Evolutionary conservation across 306 rosid species (phyloP).

Genomic region (Gleditsia sinensis): DNA sequence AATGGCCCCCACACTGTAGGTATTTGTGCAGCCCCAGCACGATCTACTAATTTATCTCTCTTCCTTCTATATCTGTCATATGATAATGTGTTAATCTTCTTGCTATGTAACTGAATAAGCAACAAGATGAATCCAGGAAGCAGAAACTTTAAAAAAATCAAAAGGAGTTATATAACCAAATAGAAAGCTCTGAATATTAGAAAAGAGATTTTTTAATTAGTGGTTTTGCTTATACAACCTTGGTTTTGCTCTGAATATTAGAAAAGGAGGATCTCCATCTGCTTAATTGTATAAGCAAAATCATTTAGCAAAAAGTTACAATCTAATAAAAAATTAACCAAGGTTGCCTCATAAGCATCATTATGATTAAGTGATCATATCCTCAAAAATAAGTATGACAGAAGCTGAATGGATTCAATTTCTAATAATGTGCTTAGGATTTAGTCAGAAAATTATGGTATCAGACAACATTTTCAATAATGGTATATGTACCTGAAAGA

Average conservation of each 20-base stretch:
- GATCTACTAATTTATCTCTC: constrained; percentile 72
- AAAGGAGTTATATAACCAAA: not conserved
- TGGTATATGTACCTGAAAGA: constrained; percentile 17
- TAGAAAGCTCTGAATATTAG: not conserved
- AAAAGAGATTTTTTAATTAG: not conserved
- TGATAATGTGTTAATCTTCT: constrained; percentile 25
- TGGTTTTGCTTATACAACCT: too few relatives aligned
- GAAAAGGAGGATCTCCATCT: not conserved
- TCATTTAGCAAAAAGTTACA: not conserved
- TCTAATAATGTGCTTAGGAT: not conserved
- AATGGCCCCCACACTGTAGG: constrained; percentile 99
- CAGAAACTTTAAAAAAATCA: not conserved
- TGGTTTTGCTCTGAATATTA: too few relatives aligned
- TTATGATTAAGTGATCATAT: not conserved
- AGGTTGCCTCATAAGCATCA: not conserved
- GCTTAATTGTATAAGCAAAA: not conserved
- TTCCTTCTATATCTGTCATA: constrained; percentile 87
- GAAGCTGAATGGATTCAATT: constrained; percentile 14
- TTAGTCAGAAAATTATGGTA: constrained; percentile 3
- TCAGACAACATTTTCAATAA: not conserved
- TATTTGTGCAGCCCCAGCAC: constrained; percentile 69
- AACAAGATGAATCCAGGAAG: constrained; percentile 11
- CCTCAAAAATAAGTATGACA: not conserved
- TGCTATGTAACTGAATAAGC: constrained; percentile 16
- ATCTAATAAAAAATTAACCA: not conserved